These are phyloP conservation scores for Boletellus deceptivus DNA, from an alignment of 1,284 basidiomycete genomes.

Conservation along the genomic window DNA sequence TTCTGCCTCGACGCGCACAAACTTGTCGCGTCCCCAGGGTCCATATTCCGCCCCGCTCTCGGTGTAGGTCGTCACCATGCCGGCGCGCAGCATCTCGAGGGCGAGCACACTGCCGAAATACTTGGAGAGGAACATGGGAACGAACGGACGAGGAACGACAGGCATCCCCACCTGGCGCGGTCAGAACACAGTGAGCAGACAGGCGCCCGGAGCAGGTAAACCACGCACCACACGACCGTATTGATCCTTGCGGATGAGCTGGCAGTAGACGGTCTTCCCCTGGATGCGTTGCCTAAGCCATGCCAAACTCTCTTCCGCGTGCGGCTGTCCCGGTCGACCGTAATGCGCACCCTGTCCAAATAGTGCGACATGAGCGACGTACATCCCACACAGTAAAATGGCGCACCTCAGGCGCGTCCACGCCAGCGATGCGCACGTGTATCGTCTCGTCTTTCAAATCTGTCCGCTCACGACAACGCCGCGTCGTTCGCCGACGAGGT, in stretches of 20 bases:
- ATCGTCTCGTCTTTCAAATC: slow-evolving; percentile 77
- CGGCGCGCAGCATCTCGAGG: slow-evolving; percentile 75
- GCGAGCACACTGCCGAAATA: slow-evolving; percentile 54
- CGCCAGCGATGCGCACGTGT: slow-evolving; percentile 80
- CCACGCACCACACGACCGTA: slow-evolving; percentile 71
- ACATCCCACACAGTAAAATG: background rate
- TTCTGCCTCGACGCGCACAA: slow-evolving; percentile 55
- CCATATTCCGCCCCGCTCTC: slow-evolving; percentile 81
- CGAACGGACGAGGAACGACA: slow-evolving; percentile 44
- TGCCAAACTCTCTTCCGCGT: slow-evolving; percentile 63
- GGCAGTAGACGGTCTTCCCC: slow-evolving; percentile 63
- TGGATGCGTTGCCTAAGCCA: slow-evolving; percentile 65
- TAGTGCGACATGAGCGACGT: background rate
- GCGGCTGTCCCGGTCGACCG: slow-evolving; percentile 73
- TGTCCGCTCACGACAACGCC: slow-evolving; percentile 25
- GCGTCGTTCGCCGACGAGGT: background rate
- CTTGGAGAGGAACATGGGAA: slow-evolving; percentile 47
- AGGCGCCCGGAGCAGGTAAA: background rate
- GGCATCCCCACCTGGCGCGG: slow-evolving; percentile 47
- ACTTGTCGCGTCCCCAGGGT: slow-evolving; percentile 58
- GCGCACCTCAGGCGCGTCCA: slow-evolving; percentile 87
- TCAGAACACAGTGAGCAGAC: background rate
- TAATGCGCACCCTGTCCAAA: slow-evolving; percentile 66
- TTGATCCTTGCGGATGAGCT: slow-evolving; percentile 75
- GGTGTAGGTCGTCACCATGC: slow-evolving; percentile 74